phyloP scores from a whole-genome alignment of 192 early-diverging fungal genomes.

The Thoreauomyces humboldtii region DNA sequence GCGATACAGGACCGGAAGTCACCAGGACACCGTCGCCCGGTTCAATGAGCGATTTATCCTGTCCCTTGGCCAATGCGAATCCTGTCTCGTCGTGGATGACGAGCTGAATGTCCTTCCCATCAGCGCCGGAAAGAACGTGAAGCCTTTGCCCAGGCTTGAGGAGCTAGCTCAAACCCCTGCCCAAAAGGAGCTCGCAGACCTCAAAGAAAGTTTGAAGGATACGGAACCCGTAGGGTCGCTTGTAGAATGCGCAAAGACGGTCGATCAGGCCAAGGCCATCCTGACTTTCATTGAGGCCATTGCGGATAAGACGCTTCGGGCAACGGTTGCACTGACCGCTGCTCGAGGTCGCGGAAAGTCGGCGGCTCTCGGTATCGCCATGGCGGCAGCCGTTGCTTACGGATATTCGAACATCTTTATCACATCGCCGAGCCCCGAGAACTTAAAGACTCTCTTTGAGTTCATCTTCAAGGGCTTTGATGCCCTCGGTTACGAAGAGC shows the following conservation, averaged over 20 bases:
- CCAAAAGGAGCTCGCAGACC: conserved; percentile 67
- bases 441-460: conserved; percentile 97
- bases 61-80: conserved; percentile 82
- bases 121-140: conserved; percentile 89
- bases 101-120: conserved; percentile 97
- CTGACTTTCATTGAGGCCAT: conserved; percentile 97
- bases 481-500: conserved; percentile 96
- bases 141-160: conserved; percentile 68
- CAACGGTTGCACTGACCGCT: conserved; percentile 91
- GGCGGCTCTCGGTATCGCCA: conserved; percentile 88
- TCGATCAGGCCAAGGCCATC: conserved; percentile 96
- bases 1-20: conserved; percentile 91
- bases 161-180: conserved; percentile 40
- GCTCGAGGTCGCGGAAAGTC: conserved; percentile 97
- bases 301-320: conserved; percentile 88
- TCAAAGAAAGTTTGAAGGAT: conserved; percentile 86
- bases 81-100: conserved; percentile 94
- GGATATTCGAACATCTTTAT: conserved; percentile 99
- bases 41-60: conserved; percentile 99
- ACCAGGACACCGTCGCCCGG: conserved; percentile 87
- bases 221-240: conserved; percentile 88
- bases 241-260: conserved; percentile 73
- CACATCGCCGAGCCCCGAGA: conserved; percentile 94
- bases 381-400: conserved; percentile 94
- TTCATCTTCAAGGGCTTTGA: conserved; percentile 98